Base-by-base conservation (phyloP, 148 eudicot genomes). In the Pharnaceum exiguum region DNA sequence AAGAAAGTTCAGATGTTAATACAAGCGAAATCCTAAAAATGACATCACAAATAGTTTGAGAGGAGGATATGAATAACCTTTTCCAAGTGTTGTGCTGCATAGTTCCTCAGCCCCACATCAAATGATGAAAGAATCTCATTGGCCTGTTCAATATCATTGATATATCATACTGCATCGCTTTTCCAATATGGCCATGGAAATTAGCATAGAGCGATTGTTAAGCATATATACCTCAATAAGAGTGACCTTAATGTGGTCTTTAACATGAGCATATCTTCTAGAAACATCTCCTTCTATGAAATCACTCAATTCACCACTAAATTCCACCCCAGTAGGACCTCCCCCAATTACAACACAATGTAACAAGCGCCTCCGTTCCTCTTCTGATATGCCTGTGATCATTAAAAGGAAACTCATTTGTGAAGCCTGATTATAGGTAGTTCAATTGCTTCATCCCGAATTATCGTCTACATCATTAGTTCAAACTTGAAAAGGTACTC, bases 261-360 rank as follows among this genome's bases (percentile, higher is more conserved):
- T 90, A 6, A 87, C 95, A 78, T 86, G 91, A 47, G 83, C 47
- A 48, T 84, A 80, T 13, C 80, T 67, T 24, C 82, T 66, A 29
- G 57, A 74, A 51, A 86, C 91, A 68, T 90, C 97, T 63, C 81
- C 73, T 76, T 72, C 71, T 46, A 90, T 86, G 42, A 90, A 90
- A 62, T 90, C 95, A 66, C 91, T 84, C 71, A 90, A 48, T 68
- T 90, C 97, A 12, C 97, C 97, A 43, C 89, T 86, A 29, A 90
- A 90, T 74, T 90, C 97, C 5, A 90, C 95, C 30, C 97, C 97
- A 10, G 97, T 90, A 3, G 97, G 97, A 17, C 97, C 97, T 15
- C 97, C 97, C 49, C 97, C 97, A 39, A 90, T 78, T 10, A 86
- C 85, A 37, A 90, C 97, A 71, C 95, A 90, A 56, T 90, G 97